phyloP scores from a whole-genome alignment of 169 alveolate genomes.

The Eimeria acervulina region DNA sequence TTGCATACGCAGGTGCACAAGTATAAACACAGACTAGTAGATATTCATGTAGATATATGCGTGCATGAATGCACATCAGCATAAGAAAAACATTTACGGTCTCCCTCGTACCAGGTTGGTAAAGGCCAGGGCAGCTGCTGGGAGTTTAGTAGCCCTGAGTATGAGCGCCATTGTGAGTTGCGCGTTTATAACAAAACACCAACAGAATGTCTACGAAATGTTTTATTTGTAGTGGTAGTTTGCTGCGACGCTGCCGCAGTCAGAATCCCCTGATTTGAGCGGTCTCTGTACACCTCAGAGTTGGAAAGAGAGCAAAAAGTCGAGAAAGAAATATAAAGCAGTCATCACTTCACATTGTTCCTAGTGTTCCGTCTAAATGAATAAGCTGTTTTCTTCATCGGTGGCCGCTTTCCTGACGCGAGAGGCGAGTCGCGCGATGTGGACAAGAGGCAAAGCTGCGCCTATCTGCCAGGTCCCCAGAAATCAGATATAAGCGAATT shows the following conservation, averaged over 20 bases:
- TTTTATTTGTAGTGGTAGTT: not conserved
- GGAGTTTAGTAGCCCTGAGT: slow-evolving; percentile 63
- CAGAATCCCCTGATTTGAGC: not conserved
- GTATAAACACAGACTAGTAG: not conserved
- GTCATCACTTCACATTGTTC: not conserved
- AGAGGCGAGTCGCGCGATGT: not conserved
- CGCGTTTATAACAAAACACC: not conserved
- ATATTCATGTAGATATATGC: too few relatives aligned
- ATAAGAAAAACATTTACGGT: not conserved
- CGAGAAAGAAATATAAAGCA: not conserved
- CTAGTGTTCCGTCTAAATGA: not conserved
- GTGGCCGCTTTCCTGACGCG: not conserved
- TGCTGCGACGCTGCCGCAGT: not conserved
- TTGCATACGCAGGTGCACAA: not conserved
- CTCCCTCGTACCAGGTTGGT: slow-evolving; percentile 33
- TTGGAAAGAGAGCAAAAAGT: not conserved
- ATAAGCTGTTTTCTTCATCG: not conserved
- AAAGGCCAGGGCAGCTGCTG: slow-evolving; percentile 35
- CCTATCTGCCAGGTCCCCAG: not conserved
- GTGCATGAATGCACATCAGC: not conserved
- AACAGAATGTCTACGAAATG: not conserved
- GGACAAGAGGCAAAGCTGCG: not conserved
- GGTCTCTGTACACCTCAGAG: slow-evolving; percentile 13
- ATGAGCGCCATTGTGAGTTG: slow-evolving; percentile 7
- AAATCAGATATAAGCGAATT: not conserved